phyloP scores from a whole-genome alignment of 2,329 filamentous ascomycete species.

The Xylaria polymorpha region DNA sequence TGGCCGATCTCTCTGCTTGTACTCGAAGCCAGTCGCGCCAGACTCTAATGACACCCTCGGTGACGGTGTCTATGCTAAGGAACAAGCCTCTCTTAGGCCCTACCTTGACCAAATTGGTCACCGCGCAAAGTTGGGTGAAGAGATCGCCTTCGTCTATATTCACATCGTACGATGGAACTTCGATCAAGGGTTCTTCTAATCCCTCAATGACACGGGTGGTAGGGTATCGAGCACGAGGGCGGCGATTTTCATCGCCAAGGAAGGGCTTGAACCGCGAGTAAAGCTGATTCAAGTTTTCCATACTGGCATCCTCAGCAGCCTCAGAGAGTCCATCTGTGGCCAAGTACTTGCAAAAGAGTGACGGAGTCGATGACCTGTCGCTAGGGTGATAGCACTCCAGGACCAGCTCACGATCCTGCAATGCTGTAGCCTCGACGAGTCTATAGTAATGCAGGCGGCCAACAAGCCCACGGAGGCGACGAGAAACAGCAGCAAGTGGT shows the following conservation, averaged over 20 bases:
- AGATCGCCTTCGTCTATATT: constrained; percentile 75
- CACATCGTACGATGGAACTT: constrained; percentile 68
- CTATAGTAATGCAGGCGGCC: constrained; percentile 73
- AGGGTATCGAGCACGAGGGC: constrained; percentile 42
- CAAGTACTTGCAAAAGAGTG: constrained; percentile 73
- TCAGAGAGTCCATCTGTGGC: constrained; percentile 70
- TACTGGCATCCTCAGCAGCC: constrained; percentile 50
- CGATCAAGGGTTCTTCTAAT: constrained; percentile 47
- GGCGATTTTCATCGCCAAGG: constrained; percentile 59
- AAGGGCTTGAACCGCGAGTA: constrained; percentile 79
- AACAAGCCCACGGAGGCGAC: constrained; percentile 71
- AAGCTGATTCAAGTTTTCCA: constrained; percentile 62
- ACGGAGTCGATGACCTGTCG: constrained; percentile 74
- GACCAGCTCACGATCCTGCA: constrained; percentile 73
- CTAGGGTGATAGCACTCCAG: constrained; percentile 83
- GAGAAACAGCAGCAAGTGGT: constrained; percentile 67
- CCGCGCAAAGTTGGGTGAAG: constrained; percentile 79
- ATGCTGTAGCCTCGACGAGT: constrained; percentile 66
- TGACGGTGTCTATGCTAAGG: constrained; percentile 71
- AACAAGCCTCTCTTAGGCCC: constrained; percentile 71
- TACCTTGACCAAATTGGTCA: constrained; percentile 75
- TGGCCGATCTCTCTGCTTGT: constrained; percentile 45
- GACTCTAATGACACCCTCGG: constrained; percentile 75
- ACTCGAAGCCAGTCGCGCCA: constrained; percentile 77
- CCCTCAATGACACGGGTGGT: constrained; percentile 40